Evolutionary conservation across 1,284 basidiomycete species (phyloP).

Genomic region (Trichosporon coremiiforme): DNA sequence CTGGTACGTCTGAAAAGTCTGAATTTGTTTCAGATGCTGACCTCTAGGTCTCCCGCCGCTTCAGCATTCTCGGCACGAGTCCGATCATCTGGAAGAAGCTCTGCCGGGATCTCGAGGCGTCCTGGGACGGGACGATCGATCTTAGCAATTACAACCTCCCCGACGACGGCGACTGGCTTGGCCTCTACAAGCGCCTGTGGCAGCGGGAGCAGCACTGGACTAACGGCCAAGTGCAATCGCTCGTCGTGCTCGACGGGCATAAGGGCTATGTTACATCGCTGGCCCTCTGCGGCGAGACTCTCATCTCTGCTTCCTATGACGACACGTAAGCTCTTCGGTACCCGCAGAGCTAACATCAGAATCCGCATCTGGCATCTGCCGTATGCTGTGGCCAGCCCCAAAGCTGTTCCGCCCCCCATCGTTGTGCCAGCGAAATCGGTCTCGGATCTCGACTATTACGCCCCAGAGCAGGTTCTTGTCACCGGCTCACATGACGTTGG

Average conservation of each 20-base stretch:
- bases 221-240: conserved; percentile 65
- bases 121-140: conserved; percentile 35
- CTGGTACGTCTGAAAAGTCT: conserved; percentile 55
- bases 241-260: conserved; percentile 78
- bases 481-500: conserved; percentile 91
- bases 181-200: conserved; percentile 78
- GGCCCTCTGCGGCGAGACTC: conserved; percentile 65
- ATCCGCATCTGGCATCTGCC: conserved; percentile 85
- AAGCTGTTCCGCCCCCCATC: conserved; percentile 29
- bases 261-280: conserved; percentile 85
- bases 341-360: conserved; percentile 53
- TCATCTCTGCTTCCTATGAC: conserved; percentile 87
- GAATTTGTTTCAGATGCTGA: conserved; percentile 22
- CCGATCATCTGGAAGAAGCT: conserved; percentile 69
- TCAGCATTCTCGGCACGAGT: conserved; percentile 68
- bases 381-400: conserved; percentile 59
- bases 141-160: conserved; percentile 54
- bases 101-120: conserved; percentile 41
- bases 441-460: conserved; percentile 83
- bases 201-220: conserved; percentile 83
- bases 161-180: conserved; percentile 71
- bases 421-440: conserved; percentile 69
- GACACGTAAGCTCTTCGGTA: conserved; percentile 58
- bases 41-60: conserved; percentile 70
- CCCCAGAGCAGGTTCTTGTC: conserved; percentile 82